Base-by-base conservation (phyloP, 257 asterid genomes). In the Cinchona pubescens region DNA sequence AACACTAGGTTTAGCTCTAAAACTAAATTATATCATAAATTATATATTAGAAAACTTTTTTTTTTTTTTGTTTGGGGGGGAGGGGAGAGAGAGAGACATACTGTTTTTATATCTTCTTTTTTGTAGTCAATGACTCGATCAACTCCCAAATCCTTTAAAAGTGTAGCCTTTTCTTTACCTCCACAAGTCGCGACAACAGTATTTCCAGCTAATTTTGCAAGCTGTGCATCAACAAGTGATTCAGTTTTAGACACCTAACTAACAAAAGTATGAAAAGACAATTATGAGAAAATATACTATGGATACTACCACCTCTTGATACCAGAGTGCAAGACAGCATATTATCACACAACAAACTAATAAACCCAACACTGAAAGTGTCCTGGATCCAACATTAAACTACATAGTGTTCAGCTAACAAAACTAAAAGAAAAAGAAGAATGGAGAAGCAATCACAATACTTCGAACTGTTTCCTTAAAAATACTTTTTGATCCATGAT, bases 171-270 rank as follows among this genome's bases (percentile, higher is more conserved):
- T 68, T 85, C 97, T 83, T 83, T 83, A 73, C 97, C 97, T 75
- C 97, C 99, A 82, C 99, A 94, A 56, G 97, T 90, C 55, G 97
- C 99, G 81, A 90, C 83, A 59, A 90, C 97, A 69, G 85, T 94
- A 74, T 92, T 94, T 84, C 97, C 99, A 49, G 96, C 94, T 84
- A 94, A 74, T 83, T 92, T 94, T 73, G 97, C 99, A 79, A 94
- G 91, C 99, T 90, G n/a, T n/a, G 96, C 82, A 77, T 3, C 63
- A 64, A 45, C 72, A 81, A 67, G 55, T 64, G 69, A 63, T 79
- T 74, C 75, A 69, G 61, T 74, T 76, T 74, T 64, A 79, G 78
- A 37, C 64, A 76, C 30, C 62, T 64, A 37, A 43, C 60, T 65
- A 45, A 40, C 49, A 45, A 38, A 13, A 72, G 40, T 34, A n/a